Base-by-base conservation (phyloP, 2,329 filamentous ascomycete genomes). In the Fusarium sp. region DNA sequence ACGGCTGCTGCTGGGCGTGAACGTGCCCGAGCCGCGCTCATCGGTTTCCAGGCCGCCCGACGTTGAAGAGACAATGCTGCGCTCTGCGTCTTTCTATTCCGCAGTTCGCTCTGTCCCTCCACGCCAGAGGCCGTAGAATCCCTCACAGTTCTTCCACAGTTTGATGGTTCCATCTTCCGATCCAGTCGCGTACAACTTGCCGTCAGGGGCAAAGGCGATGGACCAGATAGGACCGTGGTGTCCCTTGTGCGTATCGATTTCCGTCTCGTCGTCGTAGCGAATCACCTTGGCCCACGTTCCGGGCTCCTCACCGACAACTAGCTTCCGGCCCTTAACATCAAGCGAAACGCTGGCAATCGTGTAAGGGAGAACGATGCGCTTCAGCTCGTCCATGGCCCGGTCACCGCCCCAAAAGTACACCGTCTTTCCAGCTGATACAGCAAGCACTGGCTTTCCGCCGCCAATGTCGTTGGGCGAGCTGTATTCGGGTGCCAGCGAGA, bases 201-300 rank as follows among this genome's bases (percentile, higher is more conserved):
- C 95, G 80, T 99, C 97, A 0, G 97, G 97, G 0, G 95, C 97
- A 83, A 98, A 99, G 66, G 93, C 93, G 69, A 97, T 92, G 7
- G 95, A 98, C 97, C 97, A 99, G 72, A 99, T 97, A 2, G 96
- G 96, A 2, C 97, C 97, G 80, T 99, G 97, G 78, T 99, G 97
- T 27, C 97, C 97, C 84, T 98, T 98, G 85, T 97, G 94, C 14
- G 96, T 93, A 82, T 98, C 97, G 50, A 98, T 86, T 82, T 98
- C 95, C 75, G 90, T 88, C 77, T 93, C 93, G 59, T 92, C 92
- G 68, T 98, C 95, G 84, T 95, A 96, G 79, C 95, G 91, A 85
- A 97, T 97, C 7, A 98, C 93, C 70, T 94, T 92, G n/a, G 97
- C 96, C 96, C 96, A 99, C 0, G 97, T 98, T 80, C 98, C 96